Conservation (phyloP, 352 stramenopile species). For the Pythium diclinum region DNA sequence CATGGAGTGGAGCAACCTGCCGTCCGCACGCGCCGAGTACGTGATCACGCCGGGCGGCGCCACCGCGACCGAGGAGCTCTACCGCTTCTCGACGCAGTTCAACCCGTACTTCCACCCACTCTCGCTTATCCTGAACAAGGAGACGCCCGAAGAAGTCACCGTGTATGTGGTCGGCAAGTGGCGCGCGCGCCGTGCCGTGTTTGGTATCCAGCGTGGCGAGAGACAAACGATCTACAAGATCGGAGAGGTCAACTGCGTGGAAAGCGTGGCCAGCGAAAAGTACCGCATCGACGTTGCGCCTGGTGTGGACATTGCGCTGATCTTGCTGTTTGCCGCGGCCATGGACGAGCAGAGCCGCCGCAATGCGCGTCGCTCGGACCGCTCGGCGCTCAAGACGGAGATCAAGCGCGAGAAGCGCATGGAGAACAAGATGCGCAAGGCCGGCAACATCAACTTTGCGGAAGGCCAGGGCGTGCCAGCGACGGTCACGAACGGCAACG, state of each 20-base stretch:
- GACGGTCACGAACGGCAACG: not conserved
- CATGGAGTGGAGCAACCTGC: slow-evolving; percentile 2
- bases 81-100: slow-evolving; percentile 7
- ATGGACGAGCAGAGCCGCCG: slow-evolving; percentile 1
- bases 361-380: not conserved
- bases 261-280: not conserved
- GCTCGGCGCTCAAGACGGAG: not conserved
- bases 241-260: not conserved
- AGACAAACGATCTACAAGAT: not conserved
- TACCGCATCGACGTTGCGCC: slow-evolving; percentile 2
- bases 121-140: slow-evolving; percentile 4
- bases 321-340: slow-evolving; percentile 1
- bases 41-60: slow-evolving; percentile 1
- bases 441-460: not conserved
- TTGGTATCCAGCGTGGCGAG: slow-evolving; percentile 10
- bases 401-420: not conserved
- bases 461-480: not conserved
- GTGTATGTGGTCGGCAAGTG: slow-evolving; percentile 14
- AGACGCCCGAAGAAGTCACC: not conserved
- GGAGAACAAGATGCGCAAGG: not conserved
- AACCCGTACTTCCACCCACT: slow-evolving; percentile 10
- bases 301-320: not conserved
- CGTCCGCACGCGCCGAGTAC: not conserved
- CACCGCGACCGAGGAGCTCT: not conserved
- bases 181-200: slow-evolving; percentile 7